These are phyloP conservation scores for Yarrowia sp. DNA, from an alignment of 805 yeast genomes.

Conservation along the genomic window DNA sequence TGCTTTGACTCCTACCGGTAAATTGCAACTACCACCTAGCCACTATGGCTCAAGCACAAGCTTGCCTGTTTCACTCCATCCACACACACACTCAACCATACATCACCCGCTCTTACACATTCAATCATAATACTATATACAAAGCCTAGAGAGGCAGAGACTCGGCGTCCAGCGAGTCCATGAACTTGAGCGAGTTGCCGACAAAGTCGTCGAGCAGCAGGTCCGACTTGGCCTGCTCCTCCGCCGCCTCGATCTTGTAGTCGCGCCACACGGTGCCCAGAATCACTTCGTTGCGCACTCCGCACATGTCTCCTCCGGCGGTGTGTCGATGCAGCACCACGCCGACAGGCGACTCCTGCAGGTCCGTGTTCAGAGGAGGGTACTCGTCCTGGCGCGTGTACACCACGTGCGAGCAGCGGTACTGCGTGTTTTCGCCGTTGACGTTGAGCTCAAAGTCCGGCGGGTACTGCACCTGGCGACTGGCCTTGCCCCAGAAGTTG, in stretches of 20 bases:
- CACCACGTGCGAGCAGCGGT: background rate
- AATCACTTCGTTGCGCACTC: background rate
- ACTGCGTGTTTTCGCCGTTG: background rate
- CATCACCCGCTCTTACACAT: no score
- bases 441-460: background rate
- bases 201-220: background rate
- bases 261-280: background rate
- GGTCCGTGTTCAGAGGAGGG: no score
- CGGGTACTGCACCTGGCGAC: background rate
- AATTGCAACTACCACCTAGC: no score
- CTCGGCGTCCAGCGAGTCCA: conserved; percentile 10
- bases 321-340: background rate
- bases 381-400: background rate
- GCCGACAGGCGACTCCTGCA: no score
- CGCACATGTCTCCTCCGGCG: background rate
- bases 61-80: no score
- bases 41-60: no score
- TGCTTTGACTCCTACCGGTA: no score
- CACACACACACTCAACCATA: no score
- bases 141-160: background rate
- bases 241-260: background rate
- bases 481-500: background rate
- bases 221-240: background rate
- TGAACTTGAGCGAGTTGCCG: conserved; percentile 1
- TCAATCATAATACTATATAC: conserved; percentile 13